Base-by-base conservation (phyloP, 2,329 filamentous ascomycete genomes). In the Epichloe baconii region DNA sequence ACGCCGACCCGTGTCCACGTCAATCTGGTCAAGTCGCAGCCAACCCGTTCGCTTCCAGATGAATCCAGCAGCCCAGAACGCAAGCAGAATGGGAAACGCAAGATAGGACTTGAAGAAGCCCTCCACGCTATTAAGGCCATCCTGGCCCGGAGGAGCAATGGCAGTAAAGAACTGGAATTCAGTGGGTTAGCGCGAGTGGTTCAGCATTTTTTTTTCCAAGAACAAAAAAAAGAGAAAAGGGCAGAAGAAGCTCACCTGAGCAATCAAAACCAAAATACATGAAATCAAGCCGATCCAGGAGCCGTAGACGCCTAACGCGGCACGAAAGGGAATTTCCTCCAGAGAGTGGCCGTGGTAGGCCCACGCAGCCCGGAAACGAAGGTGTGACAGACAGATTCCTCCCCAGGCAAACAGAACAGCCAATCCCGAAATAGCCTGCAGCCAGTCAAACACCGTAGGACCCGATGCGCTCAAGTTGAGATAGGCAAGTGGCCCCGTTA, bases 341-440 rank as follows among this genome's bases (percentile, higher is more conserved):
- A 83, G 62, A 2, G 70, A 73, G 58, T 77, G 79, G 23, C 80
- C 80, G 51, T 82, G 73, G 15, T 66, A 61, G 21, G 62, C 64
- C 81, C 81, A 85, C 0, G 79, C 82, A 4, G 60, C 56, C 38
- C 82, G 79, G 74, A 83, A 85, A n/a, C 81, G 80, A 57, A 85
- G 82, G 59, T 85, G 81, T 1, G 78, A 75, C 17, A 81, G 62
- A 62, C 79, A 83, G 58, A 85, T 82, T 44, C 76, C 79, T 21
- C 73, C 79, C 81, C 81, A 85, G 15, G 80, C 78, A 64, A 83
- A 84, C 44, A 85, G 72, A 23, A 78, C 74, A 12, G 76, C 75
- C 2, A 85, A 72, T 50, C 78, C 81, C 3, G 80, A 83, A 12
- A 85, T 68, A 5, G 81, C 77, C 26, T 79, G 73, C 2, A 85